Percentiles rank a stretch among this genome's conserved stretches.
These are phyloP conservation scores for Penicilliopsis zonata DNA, from an alignment of 495 filamentous ascomycete species.

Conservation along the genomic window DNA sequence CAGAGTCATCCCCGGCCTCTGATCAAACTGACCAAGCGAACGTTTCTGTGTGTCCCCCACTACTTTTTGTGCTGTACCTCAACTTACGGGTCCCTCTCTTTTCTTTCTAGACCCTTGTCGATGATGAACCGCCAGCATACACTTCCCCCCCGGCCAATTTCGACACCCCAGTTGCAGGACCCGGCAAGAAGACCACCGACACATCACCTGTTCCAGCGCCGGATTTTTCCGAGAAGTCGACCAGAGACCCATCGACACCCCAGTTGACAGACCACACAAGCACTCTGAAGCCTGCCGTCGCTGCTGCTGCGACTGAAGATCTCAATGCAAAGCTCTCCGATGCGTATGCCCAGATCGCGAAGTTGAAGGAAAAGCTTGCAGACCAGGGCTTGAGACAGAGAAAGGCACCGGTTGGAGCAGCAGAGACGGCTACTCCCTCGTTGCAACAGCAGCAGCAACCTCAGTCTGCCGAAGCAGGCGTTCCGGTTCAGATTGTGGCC, in stretches of 20 bases:
- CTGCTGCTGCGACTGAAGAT: constrained; percentile 41
- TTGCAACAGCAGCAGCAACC: constrained; percentile 40
- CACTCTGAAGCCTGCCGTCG: constrained; percentile 6
- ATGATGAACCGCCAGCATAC: constrained; percentile 44
- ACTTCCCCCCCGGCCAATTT: constrained; percentile 41
- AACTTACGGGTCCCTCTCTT: constrained; percentile 1
- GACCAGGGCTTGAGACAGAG: constrained; percentile 63
- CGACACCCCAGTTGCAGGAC: constrained; percentile 35
- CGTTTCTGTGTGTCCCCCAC: constrained; percentile 27
- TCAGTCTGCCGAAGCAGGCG: constrained; percentile 47
- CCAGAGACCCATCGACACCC: constrained; percentile 23
- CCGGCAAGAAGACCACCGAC: constrained; percentile 16
- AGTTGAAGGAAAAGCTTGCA: constrained; percentile 55
- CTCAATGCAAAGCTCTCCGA: constrained; percentile 60
- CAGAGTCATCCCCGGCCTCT: constrained; percentile 32
- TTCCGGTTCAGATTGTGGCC: constrained; percentile 79
- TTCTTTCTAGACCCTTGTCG: constrained; percentile 10
- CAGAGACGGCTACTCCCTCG: constrained; percentile 24
- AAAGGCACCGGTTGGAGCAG: constrained; percentile 34
- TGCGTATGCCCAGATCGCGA: constrained; percentile 61
- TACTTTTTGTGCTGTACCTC: background rate
- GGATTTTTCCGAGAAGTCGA: constrained; percentile 32
- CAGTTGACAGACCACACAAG: constrained; percentile 16
- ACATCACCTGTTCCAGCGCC: constrained; percentile 27
- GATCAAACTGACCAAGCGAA: constrained; percentile 30